Conservation (phyloP, 208 protist species). For the Tritrichomonas foetus region DNA sequence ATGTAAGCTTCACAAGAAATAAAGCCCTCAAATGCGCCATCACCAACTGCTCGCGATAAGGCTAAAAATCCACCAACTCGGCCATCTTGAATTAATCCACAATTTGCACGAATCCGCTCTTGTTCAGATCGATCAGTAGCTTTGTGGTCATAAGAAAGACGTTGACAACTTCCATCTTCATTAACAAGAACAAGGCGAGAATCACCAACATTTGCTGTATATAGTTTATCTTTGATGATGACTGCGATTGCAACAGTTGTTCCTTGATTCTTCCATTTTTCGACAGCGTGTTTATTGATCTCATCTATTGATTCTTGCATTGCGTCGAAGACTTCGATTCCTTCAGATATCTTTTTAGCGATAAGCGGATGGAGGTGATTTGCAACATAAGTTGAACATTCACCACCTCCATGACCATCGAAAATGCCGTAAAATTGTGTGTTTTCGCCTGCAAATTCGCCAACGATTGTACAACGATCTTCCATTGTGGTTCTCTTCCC, state of each 20-base stretch:
- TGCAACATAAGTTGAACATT: background rate
- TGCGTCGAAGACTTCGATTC: background rate
- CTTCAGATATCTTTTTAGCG: background rate
- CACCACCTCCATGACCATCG: background rate
- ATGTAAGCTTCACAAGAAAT: background rate
- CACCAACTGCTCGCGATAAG: background rate
- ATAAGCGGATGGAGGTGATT: background rate
- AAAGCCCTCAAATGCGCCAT: background rate
- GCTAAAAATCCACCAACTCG: background rate
- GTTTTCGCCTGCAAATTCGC: background rate
- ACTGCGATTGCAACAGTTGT: background rate
- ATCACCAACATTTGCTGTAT: slow-evolving; percentile 3
- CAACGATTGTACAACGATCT: background rate
- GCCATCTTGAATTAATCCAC: background rate
- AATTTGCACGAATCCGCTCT: background rate
- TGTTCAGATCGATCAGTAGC: background rate
- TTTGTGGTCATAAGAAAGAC: background rate
- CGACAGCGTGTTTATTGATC: background rate
- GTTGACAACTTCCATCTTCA: background rate
- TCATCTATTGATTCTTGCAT: background rate
- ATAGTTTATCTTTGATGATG: background rate
- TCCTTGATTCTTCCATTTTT: background rate
- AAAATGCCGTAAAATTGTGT: background rate
- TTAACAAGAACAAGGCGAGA: background rate
- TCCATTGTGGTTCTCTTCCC: background rate